Evolutionary conservation across 495 filamentous ascomycete species (phyloP).

Genomic region (Cudoniella acicularis): DNA sequence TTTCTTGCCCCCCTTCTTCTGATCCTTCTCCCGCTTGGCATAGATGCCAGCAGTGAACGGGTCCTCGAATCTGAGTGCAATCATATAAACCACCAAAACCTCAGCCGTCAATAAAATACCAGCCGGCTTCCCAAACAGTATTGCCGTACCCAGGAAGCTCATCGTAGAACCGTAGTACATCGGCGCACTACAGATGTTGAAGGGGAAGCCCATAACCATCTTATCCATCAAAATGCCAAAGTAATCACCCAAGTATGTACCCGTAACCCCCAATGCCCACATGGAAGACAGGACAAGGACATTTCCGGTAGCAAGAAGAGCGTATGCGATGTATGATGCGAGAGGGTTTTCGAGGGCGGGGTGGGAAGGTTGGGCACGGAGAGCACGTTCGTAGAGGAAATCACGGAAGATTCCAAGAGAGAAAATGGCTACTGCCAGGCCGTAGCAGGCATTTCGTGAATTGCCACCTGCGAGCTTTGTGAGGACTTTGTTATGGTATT

Average conservation of each 20-base stretch:
- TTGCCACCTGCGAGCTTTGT: conserved; percentile 83
- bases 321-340: conserved; percentile 57
- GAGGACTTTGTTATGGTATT: conserved; percentile 86
- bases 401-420: conserved; percentile 85
- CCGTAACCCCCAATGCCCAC: conserved; percentile 90
- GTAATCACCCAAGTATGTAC: conserved; percentile 97
- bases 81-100: conserved; percentile 74
- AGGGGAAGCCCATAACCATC: conserved; percentile 90
- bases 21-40: conserved; percentile 71
- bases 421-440: conserved; percentile 86
- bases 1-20: conserved; percentile 37
- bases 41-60: conserved; percentile 97
- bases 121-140: conserved; percentile 85
- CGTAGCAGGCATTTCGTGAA: conserved; percentile 81
- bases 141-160: conserved; percentile 86
- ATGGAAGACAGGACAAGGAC: conserved; percentile 82
- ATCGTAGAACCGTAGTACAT: conserved; percentile 97
- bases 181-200: conserved; percentile 86
- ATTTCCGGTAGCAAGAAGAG: conserved; percentile 71
- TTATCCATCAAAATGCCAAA: conserved; percentile 97
- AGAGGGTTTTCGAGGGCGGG: conserved; percentile 52
- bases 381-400: conserved; percentile 65
- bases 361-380: conserved; percentile 73
- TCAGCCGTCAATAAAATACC: conserved; percentile 71
- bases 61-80: conserved; percentile 89